Base-by-base conservation (phyloP, 306 rosid genomes). In the Vachellia pachyceras region DNA sequence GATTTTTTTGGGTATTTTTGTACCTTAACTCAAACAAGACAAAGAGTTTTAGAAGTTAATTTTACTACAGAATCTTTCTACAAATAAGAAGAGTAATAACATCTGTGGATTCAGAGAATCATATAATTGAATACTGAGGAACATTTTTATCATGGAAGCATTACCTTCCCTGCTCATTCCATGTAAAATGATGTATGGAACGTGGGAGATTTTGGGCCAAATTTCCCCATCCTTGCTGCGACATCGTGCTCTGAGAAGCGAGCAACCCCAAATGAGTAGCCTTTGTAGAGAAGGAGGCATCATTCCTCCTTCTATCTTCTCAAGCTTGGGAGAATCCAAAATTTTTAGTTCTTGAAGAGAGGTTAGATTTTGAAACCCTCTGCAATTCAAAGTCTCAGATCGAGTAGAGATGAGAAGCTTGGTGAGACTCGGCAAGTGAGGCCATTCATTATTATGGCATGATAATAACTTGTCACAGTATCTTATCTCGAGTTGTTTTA, bases 181-280 rank as follows among this genome's bases (percentile, higher is more conserved):
- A n/a, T n/a, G n/a, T 25, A 69, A 50, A 0, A 0, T 0, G 10
- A 79, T 57, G 36, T 1, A 8, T 0, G 3, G 47, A 18, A 58
- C 35, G 82, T 79, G 49, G 39, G 72, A 79, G 46, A 57, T 25
- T 45, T 33, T 71, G 50, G 49, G 49, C 72, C 72, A 58, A 70
- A 57, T 58, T 18, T 44, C 25, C 0, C 9, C 9, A 17, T 71
- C 3, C 64, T 58, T 72, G 13, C 0, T 47, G 3, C 67, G 12
- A 65, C 83, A 79, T 4, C 1, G 20, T 72, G 72, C 14, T 14
- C 5, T 20, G 17, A 72, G 7, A 71, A 71, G 60, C 33, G 8
- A 4, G 54, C 70, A 0, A 0, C 0, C 0, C 1, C 1, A 0
- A 17, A 42, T 58, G 1, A 0, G 0, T 13, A 80, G 74, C 33